Conservation (phyloP, 73 alveolate genomes). For the Paramecium sonneborni region DNA sequence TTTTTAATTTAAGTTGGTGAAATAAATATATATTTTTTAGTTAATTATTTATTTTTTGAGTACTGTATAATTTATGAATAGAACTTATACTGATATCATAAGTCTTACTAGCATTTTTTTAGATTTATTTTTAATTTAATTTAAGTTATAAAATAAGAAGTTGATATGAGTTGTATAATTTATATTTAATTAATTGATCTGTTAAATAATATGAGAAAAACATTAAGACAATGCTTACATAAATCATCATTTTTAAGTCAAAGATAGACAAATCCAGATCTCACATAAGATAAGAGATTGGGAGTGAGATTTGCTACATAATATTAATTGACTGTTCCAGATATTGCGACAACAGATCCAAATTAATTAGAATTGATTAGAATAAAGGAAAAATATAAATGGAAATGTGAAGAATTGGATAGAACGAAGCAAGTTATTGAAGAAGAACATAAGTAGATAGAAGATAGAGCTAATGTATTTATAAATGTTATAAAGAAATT, state of each 20-base stretch:
- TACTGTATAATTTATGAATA: not conserved
- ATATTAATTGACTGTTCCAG: not conserved
- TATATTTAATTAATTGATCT: not conserved
- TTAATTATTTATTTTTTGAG: not conserved
- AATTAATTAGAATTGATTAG: not conserved
- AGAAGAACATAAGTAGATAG: not conserved
- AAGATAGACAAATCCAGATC: not conserved
- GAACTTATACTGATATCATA: not conserved
- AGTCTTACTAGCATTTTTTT: not conserved
- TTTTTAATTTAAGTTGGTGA: too few relatives aligned
- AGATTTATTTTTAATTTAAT: not conserved
- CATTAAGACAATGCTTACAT: not conserved
- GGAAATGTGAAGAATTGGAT: slow-evolving; percentile 27
- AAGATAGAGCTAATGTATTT: not conserved
- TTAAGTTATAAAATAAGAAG: too few relatives aligned
- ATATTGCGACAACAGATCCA: not conserved
- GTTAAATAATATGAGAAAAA: not conserved
- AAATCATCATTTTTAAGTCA: not conserved
- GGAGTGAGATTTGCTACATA: not conserved
- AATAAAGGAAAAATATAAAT: not conserved
- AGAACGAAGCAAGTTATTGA: not conserved
- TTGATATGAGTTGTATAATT: not conserved
- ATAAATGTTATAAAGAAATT: not conserved
- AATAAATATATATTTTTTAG: too few relatives aligned
- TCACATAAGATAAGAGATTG: not conserved